Evolutionary conservation across 2,329 filamentous ascomycete species (phyloP), one percentile per base, ranked within the genome.

Genomic region (Fusarium albidum): DNA sequence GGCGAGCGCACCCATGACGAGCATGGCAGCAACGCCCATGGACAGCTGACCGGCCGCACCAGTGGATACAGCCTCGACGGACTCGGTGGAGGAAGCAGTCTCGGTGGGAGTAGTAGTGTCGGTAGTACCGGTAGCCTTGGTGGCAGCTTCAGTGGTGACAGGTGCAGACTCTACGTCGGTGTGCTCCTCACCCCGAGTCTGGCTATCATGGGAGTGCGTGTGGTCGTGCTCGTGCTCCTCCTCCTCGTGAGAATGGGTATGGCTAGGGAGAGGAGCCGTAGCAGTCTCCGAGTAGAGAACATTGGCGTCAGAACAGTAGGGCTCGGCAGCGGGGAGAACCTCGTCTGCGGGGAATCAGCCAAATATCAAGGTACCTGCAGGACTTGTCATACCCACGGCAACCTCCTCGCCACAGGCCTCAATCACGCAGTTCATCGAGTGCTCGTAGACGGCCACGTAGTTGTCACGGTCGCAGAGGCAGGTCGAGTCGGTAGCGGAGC

Each of bases 391-490:
- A 37, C 34, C 34, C 6, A 37, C 17, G 26, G 32, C 43, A n/a
- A 35, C 31, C 7, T 46, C 43, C 18, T 46, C 43, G 9, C 43
- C 43, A 9, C 43, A 46, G 21, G 43, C 43, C 5, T 46, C 43
- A 13, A 46, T 46, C 14, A 46, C 15, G 18, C 43, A 46, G 32
- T 46, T 31, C 33, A 46, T 37, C 31, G 32, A 14, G 31, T 46
- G 25, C 26, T 46, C 43, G 43, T 46, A 46, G 43, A 46, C 37
- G 21, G 43, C 43, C 21, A 9, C 21, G 32, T 46, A 46, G 43
- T 46, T 46, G 9, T 46, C 43, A n/a, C 37, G 43, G n/a, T 17
- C 25, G 10, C 43, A 46, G 29, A 46, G 33, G 43, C 43, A 46
- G 31, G 15, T 27, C 29, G 43, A 38, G 33, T 46, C 43, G 11